These are phyloP conservation scores for Cladophialophora exuberans DNA, from an alignment of 2,329 filamentous ascomycete genomes.

Conservation along the genomic window DNA sequence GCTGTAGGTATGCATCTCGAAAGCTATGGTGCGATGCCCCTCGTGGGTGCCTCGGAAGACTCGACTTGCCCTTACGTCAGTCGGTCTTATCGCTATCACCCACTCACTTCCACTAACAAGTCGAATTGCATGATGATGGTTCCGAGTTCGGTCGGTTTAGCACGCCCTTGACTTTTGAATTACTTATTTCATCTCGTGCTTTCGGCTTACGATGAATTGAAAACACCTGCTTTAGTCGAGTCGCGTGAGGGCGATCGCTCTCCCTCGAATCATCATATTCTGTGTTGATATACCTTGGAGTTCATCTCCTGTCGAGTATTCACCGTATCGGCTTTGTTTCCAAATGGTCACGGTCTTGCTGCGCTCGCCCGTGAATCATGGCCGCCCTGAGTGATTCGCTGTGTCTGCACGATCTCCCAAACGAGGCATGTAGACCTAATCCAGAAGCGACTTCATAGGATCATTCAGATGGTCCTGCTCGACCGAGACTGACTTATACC, in stretches of 20 bases:
- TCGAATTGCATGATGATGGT: too few relatives aligned
- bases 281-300: too few relatives aligned
- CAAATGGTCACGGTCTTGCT: constrained; percentile 13
- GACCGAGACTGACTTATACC: not conserved
- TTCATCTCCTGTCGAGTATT: too few relatives aligned
- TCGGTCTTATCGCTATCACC: too few relatives aligned
- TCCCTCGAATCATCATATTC: not conserved
- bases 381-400: constrained; percentile 5
- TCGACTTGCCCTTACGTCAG: too few relatives aligned
- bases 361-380: constrained; percentile 11
- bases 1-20: too few relatives aligned
- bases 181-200: not conserved
- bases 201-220: not conserved
- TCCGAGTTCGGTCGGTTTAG: constrained; percentile 8
- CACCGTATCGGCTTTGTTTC: too few relatives aligned
- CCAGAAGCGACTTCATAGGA: too few relatives aligned
- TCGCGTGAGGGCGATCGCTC: not conserved
- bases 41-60: too few relatives aligned
- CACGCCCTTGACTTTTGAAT: constrained; percentile 7
- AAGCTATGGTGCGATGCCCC: too few relatives aligned
- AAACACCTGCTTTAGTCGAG: not conserved
- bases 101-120: too few relatives aligned
- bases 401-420: constrained; percentile 36
- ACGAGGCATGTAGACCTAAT: constrained; percentile 44
- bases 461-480: too few relatives aligned